Evolutionary conservation across 2,329 filamentous ascomycete genomes (phyloP).

Genomic region (Nannizziopsis arthrosporioides): DNA sequence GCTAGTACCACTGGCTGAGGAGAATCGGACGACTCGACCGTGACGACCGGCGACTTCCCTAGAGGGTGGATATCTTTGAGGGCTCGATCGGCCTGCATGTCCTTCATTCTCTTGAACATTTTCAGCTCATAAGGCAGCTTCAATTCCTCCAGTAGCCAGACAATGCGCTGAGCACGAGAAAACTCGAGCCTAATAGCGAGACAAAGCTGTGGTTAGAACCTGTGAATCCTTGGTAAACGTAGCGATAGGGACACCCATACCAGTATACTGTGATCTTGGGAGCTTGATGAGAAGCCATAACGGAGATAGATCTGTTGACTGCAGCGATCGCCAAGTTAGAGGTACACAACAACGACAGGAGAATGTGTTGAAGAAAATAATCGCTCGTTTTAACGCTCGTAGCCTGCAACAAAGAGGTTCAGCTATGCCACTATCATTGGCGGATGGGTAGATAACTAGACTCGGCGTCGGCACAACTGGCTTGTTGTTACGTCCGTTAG

Average conservation of each 20-base stretch:
- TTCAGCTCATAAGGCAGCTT: conserved; percentile 68
- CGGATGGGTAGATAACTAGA: conserved; percentile 3
- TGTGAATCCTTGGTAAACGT: not conserved
- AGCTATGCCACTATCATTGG: not conserved
- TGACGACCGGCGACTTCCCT: conserved; percentile 74
- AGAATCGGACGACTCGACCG: conserved; percentile 43
- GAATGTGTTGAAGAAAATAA: not conserved
- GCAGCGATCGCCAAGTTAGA: too few relatives aligned
- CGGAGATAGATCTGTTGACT: not conserved
- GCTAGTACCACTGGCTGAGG: conserved; percentile 53
- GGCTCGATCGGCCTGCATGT: conserved; percentile 58
- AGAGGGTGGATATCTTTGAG: conserved; percentile 70
- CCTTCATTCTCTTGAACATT: conserved; percentile 56
- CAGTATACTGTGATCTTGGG: conserved; percentile 54
- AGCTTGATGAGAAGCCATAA: conserved; percentile 20
- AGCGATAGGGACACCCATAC: conserved; percentile 28
- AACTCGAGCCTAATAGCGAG: conserved; percentile 56
- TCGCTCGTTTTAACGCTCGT: too few relatives aligned
- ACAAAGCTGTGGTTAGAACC: conserved; percentile 5
- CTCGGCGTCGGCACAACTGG: not conserved
- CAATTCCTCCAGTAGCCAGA: conserved; percentile 80
- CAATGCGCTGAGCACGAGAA: conserved; percentile 68
- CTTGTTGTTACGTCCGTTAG: not conserved
- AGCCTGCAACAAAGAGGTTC: too few relatives aligned
- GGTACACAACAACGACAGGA: not conserved